These are phyloP conservation scores for Ganoderma lucidum DNA, from an alignment of 1,284 basidiomycete species.

Conservation along the genomic window DNA sequence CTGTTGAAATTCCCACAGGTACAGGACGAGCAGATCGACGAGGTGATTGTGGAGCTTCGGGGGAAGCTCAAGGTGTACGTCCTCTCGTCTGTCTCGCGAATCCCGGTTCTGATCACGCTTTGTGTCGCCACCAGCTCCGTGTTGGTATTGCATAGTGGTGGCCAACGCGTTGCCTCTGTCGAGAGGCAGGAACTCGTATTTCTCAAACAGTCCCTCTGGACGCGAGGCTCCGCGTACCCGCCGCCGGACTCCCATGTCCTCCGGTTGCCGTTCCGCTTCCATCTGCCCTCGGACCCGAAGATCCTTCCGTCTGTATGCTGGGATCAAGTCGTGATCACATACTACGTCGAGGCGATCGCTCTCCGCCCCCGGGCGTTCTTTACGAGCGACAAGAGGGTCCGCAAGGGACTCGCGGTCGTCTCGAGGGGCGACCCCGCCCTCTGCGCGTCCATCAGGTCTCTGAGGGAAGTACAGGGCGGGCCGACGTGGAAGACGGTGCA, in stretches of 20 bases:
- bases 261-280: too few relatives aligned
- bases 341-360: background rate
- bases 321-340: background rate
- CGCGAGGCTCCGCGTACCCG: too few relatives aligned
- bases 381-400: background rate
- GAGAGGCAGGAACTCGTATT: too few relatives aligned
- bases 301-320: background rate
- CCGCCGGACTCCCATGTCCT: too few relatives aligned
- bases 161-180: background rate
- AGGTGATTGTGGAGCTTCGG: background rate
- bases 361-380: background rate
- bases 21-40: background rate
- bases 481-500: background rate
- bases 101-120: background rate
- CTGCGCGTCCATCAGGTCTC: background rate
- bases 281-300: too few relatives aligned
- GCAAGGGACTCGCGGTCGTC: background rate
- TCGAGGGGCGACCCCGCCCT: background rate
- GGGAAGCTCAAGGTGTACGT: background rate
- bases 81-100: background rate
- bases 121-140: background rate
- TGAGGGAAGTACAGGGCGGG: background rate
- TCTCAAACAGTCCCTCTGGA: too few relatives aligned
- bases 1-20: background rate
- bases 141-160: background rate